Evolutionary conservation across 768 basidiomycete genomes (phyloP).

Genomic region (Amanita fuliginea): DNA sequence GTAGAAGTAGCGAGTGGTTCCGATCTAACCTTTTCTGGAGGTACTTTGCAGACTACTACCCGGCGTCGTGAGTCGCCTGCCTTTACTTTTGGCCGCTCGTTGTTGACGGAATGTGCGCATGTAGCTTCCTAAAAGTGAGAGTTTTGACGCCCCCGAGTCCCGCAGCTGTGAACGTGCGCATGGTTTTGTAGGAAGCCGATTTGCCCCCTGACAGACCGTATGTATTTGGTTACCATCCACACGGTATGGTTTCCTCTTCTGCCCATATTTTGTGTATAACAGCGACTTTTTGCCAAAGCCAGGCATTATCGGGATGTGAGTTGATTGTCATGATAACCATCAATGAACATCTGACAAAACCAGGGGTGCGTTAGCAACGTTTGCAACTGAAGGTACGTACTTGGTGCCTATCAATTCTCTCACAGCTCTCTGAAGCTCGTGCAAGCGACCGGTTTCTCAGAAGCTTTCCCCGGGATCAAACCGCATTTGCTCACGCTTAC

Average conservation of each 20-base stretch:
- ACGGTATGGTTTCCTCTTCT: conserved; percentile 43
- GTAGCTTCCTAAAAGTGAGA: conserved; percentile 41
- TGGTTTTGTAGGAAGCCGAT: conserved; percentile 60
- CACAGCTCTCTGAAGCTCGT: conserved; percentile 1
- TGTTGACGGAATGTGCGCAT: conserved; percentile 14
- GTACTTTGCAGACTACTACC: conserved; percentile 90
- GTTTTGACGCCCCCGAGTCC: conserved; percentile 1
- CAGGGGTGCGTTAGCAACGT: conserved; percentile 93
- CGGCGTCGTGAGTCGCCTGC: conserved; percentile 59
- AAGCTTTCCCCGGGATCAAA: conserved; percentile 79
- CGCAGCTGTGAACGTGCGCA: not conserved
- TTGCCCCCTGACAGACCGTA: conserved; percentile 88
- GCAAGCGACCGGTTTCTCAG: conserved; percentile 81
- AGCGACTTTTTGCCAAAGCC: conserved; percentile 1
- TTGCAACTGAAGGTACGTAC: conserved; percentile 76
- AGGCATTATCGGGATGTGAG: conserved; percentile 98
- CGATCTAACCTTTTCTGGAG: conserved; percentile 64
- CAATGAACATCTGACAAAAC: not conserved
- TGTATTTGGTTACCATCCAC: conserved; percentile 97
- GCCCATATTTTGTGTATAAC: conserved; percentile 6
- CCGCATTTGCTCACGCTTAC: conserved; percentile 89
- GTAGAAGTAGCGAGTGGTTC: conserved; percentile 66
- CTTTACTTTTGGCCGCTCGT: not conserved
- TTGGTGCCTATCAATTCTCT: not conserved
- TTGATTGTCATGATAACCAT: conserved; percentile 6